phyloP scores from a whole-genome alignment of 192 early-diverging fungal genomes.

The Coemansia sp. region DNA sequence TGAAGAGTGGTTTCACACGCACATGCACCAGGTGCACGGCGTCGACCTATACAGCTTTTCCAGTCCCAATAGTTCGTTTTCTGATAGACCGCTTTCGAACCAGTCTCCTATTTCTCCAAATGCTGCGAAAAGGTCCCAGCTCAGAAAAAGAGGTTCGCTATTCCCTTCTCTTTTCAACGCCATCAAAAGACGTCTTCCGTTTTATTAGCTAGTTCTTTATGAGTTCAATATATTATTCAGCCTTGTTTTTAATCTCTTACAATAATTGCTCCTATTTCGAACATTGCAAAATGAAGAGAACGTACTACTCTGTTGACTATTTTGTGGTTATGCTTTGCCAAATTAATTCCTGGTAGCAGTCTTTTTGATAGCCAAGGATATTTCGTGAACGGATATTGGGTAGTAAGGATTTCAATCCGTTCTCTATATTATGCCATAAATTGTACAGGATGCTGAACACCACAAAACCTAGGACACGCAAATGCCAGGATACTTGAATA shows the following conservation, averaged over 20 bases:
- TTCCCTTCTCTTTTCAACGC: slow-evolving; percentile 29
- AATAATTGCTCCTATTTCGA: not conserved
- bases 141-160: slow-evolving; percentile 18
- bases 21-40: slow-evolving; percentile 42
- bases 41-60: slow-evolving; percentile 11
- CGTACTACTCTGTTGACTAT: too few species aligned
- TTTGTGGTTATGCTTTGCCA: too few species aligned
- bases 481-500: not conserved
- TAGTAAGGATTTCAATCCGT: not conserved
- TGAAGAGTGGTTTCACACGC: slow-evolving; percentile 46
- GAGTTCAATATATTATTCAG: not conserved
- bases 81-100: not conserved
- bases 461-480: not conserved
- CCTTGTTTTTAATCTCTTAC: too few species aligned
- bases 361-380: not conserved
- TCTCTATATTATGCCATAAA: not conserved
- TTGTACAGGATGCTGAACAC: not conserved
- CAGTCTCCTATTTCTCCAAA: not conserved
- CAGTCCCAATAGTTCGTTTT: not conserved
- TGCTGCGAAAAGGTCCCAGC: not conserved
- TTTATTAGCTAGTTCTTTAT: slow-evolving; percentile 19
- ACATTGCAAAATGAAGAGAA: too few species aligned
- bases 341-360: not conserved
- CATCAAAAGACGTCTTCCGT: slow-evolving; percentile 23
- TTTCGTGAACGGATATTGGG: not conserved